These are phyloP conservation scores for Wickerhamomyces sp. DNA, from an alignment of 1,139 yeast species.

Conservation along the genomic window DNA sequence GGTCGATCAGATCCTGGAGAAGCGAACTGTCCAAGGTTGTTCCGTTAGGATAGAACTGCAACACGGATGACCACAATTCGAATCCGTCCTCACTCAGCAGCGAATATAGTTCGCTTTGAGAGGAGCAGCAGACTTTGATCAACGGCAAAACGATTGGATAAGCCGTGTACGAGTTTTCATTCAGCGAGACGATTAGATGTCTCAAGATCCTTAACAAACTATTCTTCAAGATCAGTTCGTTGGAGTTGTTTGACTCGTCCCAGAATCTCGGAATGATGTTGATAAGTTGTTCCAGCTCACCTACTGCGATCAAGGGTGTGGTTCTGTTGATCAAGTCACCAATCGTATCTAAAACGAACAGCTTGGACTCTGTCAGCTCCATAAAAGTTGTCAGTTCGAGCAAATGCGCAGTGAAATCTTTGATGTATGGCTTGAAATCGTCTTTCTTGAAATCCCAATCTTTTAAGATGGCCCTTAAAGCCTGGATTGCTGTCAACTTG, in stretches of 20 bases:
- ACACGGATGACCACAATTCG: constrained; percentile 72
- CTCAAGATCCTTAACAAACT: constrained; percentile 68
- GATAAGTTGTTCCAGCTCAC: constrained; percentile 49
- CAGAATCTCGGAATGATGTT: constrained; percentile 67
- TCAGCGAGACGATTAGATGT: constrained; percentile 59
- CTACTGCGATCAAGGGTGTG: constrained; percentile 51
- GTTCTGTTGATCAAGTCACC: constrained; percentile 61
- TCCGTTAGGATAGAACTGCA: constrained; percentile 42
- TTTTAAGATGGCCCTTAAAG: constrained; percentile 62
- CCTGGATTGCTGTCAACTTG: constrained; percentile 66
- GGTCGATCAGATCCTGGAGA: constrained; percentile 36
- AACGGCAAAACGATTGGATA: constrained; percentile 66
- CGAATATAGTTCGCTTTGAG: constrained; percentile 52
- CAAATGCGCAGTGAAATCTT: constrained; percentile 45
- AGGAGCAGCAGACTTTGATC: constrained; percentile 59
- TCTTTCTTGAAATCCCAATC: constrained; percentile 81
- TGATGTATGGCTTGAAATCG: constrained; percentile 61
- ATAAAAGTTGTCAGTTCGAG: constrained; percentile 43
- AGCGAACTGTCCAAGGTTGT: constrained; percentile 32
- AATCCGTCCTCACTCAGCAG: constrained; percentile 82
- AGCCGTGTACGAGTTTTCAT: constrained; percentile 51
- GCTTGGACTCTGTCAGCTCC: constrained; percentile 65
- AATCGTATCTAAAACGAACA: constrained; percentile 62
- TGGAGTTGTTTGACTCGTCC: constrained; percentile 48
- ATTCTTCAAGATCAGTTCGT: constrained; percentile 63